A percentile compares a stretch with the other conserved stretches of the same genome.
Conservation (phyloP, 495 filamentous ascomycete genomes). For the Tuber calosporum region DNA sequence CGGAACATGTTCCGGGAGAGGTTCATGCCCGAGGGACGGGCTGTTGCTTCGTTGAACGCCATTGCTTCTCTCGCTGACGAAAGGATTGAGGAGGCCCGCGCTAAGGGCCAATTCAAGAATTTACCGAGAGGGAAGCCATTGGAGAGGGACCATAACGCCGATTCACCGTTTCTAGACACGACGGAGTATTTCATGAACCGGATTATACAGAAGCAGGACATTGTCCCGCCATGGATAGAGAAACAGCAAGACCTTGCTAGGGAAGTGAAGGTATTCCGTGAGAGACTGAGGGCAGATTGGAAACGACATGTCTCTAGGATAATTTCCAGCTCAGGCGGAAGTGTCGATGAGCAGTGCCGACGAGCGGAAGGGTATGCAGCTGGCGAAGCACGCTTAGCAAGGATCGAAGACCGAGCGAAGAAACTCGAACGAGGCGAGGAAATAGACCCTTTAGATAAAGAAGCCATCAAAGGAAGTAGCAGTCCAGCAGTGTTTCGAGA, state of each 20-base stretch:
- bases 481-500: constrained; percentile 52
- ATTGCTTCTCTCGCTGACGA: constrained; percentile 81
- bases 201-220: constrained; percentile 90
- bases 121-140: constrained; percentile 74
- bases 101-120: constrained; percentile 81
- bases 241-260: constrained; percentile 87
- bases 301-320: constrained; percentile 70
- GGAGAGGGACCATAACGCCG: constrained; percentile 70
- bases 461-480: constrained; percentile 16
- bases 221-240: constrained; percentile 84
- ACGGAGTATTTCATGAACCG: constrained; percentile 99
- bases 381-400: constrained; percentile 54
- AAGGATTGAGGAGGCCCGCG: constrained; percentile 89
- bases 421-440: constrained; percentile 45
- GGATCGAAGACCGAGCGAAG: constrained; percentile 44
- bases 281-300: constrained; percentile 74
- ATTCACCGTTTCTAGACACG: constrained; percentile 87
- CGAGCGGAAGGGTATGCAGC: constrained; percentile 65
- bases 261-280: constrained; percentile 62
- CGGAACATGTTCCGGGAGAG: constrained; percentile 69
- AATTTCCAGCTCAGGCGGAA: constrained; percentile 74
- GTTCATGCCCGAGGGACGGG: constrained; percentile 63
- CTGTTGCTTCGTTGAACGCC: constrained; percentile 72
- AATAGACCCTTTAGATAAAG: constrained; percentile 47
- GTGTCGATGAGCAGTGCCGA: constrained; percentile 65